Base-by-base conservation (phyloP, 768 basidiomycete species). In the Collybia mongolica region DNA sequence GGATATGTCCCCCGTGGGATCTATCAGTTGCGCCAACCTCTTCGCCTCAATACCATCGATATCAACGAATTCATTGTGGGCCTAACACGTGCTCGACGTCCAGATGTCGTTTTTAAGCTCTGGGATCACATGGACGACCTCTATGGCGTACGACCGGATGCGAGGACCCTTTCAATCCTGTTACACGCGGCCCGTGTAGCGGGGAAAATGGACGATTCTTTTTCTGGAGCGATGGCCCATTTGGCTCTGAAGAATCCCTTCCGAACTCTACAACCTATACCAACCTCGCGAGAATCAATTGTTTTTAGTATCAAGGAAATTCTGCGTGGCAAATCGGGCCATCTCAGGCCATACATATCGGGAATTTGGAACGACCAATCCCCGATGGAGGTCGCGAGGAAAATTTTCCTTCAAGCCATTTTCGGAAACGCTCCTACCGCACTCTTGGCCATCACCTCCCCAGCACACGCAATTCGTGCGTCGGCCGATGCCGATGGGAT, bases 91-190 rank as follows among this genome's bases (percentile, higher is more conserved):
- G 72, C 73, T 17, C 67, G 73, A 24, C 79, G 87, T 2, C 85
- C 86, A 0, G 86, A 88, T 55, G 67, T 77, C 6, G 75, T 85
- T 3, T 84, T 88, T 62, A 67, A 68, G 38, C 58, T 91, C 1
- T 93, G 88, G 86, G 82, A 85, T n/a, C 66, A 81, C 20, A 79
- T 90, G 66, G 69, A 69, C 3, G 58, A 65, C 0, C 63, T 91
- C 2, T 93, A 87, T 62, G 74, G 71, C 4, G 69, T 84, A 0
- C 62, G 69, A 2, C 85, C 84, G 0, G 79, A 86, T 40, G 63
- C 73, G 15, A 62, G 66, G 44, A 80, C 86, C 24, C 76, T 93
- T 46, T 72, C 74, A 39, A 70, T 84, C 46, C 60, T 93, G 9
- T 73, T 92, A 42, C 76, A 82, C 46, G 72, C 82, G 1, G 83